Conservation (phyloP, 1,284 basidiomycete genomes). For the Ganoderma sp. region DNA sequence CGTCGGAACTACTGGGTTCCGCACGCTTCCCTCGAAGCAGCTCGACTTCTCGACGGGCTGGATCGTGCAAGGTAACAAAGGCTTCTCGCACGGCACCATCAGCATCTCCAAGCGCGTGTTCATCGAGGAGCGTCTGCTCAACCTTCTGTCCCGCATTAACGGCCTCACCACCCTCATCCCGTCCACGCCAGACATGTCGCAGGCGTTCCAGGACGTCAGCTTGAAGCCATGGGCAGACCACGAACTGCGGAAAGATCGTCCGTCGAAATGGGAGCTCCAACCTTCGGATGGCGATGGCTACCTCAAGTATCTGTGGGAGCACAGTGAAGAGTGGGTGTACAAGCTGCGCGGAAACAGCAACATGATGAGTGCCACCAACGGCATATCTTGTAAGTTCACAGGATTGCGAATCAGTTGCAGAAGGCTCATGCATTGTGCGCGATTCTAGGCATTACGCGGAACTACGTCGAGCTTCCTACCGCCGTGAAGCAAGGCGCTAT, state of each 20-base stretch:
- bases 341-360: conserved; percentile 36
- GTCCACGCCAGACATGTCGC: conserved; percentile 36
- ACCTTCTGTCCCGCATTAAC: conserved; percentile 39
- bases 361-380: conserved; percentile 34
- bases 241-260: conserved; percentile 32
- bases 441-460: conserved; percentile 38
- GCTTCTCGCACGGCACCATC: conserved; percentile 40
- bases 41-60: conserved; percentile 37
- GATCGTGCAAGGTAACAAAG: conserved; percentile 33
- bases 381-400: conserved; percentile 36
- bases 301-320: conserved; percentile 41
- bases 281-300: conserved; percentile 27
- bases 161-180: conserved; percentile 42
- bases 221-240: conserved; percentile 40
- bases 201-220: conserved; percentile 38
- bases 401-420: not conserved
- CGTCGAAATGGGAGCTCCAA: conserved; percentile 36
- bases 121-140: conserved; percentile 40
- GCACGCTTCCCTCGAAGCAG: conserved; percentile 30
- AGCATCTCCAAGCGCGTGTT: conserved; percentile 39
- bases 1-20: conserved; percentile 39
- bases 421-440: not conserved
- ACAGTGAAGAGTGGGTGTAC: conserved; percentile 41
- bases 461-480: conserved; percentile 40
- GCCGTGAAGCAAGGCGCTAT: conserved; percentile 34